Evolutionary conservation across 257 asterid species (phyloP).

Genomic region (Craterostigma plantagineum): DNA sequence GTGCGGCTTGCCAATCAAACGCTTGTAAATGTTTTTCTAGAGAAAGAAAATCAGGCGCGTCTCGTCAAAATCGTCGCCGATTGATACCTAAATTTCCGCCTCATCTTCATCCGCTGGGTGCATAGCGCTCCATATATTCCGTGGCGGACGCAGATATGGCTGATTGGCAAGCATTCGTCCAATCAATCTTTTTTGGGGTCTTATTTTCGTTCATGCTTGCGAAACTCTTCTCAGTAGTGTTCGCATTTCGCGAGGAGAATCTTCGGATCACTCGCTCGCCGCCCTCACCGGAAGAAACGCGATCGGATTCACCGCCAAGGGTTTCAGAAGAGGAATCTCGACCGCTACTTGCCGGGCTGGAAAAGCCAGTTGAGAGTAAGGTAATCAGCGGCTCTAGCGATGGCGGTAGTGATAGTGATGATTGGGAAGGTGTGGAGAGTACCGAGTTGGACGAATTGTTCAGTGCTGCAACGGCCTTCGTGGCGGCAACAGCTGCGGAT

Average conservation of each 20-base stretch:
- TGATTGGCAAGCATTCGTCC: constrained; percentile 50
- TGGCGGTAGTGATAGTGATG: constrained; percentile 33
- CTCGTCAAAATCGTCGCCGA: no score
- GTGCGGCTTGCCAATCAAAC: no score
- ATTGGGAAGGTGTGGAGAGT: constrained; percentile 99
- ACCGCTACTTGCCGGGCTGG: constrained; percentile 24
- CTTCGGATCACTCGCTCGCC: constrained; percentile 65
- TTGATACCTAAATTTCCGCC: no score
- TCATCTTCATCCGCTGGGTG: no score
- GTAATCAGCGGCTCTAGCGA: constrained; percentile 15
- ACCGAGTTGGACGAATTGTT: constrained; percentile 87
- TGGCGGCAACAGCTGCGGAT: constrained; percentile 85
- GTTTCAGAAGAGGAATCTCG: constrained; percentile 20
- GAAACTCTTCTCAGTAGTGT: constrained; percentile 66
- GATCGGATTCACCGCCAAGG: constrained; percentile 12
- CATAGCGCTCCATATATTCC: not conserved
- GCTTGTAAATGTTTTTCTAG: no score
- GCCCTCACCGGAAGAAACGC: constrained; percentile 11
- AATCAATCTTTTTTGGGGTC: constrained; percentile 54
- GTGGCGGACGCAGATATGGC: constrained; percentile 18
- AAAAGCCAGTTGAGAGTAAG: constrained; percentile 11
- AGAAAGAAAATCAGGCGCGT: no score
- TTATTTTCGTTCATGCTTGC: constrained; percentile 83
- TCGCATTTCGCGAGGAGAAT: constrained; percentile 81
- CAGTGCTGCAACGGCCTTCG: constrained; percentile 93